These are phyloP conservation scores for Castanea mollissima DNA, from an alignment of 306 rosid genomes.

Conservation along the genomic window DNA sequence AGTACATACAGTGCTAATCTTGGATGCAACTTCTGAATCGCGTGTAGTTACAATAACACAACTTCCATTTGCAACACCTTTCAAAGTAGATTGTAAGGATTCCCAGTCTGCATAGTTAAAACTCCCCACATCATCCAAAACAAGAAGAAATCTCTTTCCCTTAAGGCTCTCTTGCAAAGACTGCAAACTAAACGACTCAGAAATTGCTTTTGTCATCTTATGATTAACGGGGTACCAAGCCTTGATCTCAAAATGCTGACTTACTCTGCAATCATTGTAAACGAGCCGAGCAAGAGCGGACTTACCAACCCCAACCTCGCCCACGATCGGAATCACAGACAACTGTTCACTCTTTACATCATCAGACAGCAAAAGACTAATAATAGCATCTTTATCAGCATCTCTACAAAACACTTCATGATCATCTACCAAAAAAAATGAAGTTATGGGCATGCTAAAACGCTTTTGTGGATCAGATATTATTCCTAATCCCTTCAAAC, in stretches of 20 bases:
- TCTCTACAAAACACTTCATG: conserved; percentile 30
- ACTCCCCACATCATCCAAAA: conserved; percentile 24
- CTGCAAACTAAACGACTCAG: conserved; percentile 4
- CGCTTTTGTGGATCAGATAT: too few species aligned
- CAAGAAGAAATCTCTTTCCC: conserved; percentile 11
- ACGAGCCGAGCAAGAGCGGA: conserved; percentile 32
- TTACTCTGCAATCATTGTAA: conserved; percentile 15
- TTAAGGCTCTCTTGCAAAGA: neutral
- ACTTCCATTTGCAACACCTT: neutral
- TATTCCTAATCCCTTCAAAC: conserved; percentile 7
- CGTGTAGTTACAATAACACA: conserved; percentile 25
- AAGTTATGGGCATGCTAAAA: too few species aligned
- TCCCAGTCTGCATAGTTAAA: conserved; percentile 10
- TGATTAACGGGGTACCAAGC: conserved; percentile 34
- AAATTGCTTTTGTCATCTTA: conserved; percentile 18
- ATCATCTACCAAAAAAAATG: neutral
- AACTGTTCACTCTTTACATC: neutral
- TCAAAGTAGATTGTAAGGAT: neutral
- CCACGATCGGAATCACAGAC: conserved; percentile 19
- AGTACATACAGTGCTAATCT: neutral
- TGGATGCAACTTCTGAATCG: neutral
- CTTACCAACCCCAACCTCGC: conserved; percentile 42
- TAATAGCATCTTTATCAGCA: conserved; percentile 21
- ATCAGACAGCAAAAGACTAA: conserved; percentile 1
- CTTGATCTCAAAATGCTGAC: conserved; percentile 13